Evolutionary conservation across 176 grass and related monocot genomes (phyloP), one percentile per base, ranked within the genome.

Genomic region (Metroxylon sagu): DNA sequence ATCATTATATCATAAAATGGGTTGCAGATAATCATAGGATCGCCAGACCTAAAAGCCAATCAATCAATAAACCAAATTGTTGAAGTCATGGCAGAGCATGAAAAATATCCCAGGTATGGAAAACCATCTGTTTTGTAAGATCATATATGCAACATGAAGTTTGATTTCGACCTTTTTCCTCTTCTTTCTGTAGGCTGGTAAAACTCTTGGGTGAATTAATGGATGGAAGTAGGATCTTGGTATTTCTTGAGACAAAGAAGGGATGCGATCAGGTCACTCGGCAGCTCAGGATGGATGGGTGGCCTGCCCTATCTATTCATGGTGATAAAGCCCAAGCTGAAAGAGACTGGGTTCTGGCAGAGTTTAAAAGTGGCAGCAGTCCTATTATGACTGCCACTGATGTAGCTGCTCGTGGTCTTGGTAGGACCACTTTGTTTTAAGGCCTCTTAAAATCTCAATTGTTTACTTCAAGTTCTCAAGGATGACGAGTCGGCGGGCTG

Each of bases 221-320:
- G 94, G 94, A 92, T 62, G 88, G 88, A 48, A 89, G 94, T 56
- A 66, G 82, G 18, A 98, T 98, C 53, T 69, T 98, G 59, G 80
- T 98, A 82, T 98, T 98, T 83, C 80, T 98, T 18, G 87, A 93
- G 83, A 98, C 94, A 1, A 98, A 98, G 68, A 98, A 92, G 74
- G 88, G 83, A 14, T 98, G 88, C 54, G 94, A 93, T 50, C 74
- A 85, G 76, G 66, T 98, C 49, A 98, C 94, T 61, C 74, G 88
- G n/a, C 94, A 89, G 66, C 94, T 98, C 58, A 88, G 84, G 83
- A 98, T 85, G 88, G 94, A 98, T 68, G 94, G 94, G 29, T 98
- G 94, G 88, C 94, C 88, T 53, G 82, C 94, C 31, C 63, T 98
- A 71, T 98, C 94, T 55, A 98, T 98, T 72, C 94, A 98, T 70